These are phyloP conservation scores for Fraxinus pennsylvanica DNA, from an alignment of 257 asterid species.

Conservation along the genomic window DNA sequence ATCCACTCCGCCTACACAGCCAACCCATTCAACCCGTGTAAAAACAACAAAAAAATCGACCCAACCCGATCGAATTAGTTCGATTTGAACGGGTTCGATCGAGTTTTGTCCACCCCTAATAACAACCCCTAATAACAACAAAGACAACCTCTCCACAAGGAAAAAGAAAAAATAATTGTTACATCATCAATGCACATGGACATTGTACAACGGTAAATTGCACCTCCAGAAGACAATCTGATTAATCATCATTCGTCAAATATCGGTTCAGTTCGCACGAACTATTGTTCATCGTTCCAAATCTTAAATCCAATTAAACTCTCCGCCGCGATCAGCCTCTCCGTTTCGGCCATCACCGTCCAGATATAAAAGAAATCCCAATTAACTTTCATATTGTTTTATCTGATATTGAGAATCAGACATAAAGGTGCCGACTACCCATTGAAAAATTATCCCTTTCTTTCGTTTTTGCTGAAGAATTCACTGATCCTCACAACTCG, in stretches of 20 bases:
- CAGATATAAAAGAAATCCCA: constrained; percentile 9
- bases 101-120: too few relatives aligned
- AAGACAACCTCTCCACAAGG: too few relatives aligned
- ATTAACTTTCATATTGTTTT: neutral
- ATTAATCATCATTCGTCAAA: neutral
- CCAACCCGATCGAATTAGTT: too few relatives aligned
- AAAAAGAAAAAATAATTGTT: too few relatives aligned
- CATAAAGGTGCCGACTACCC: neutral
- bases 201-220: too few relatives aligned
- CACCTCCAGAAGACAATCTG: too few relatives aligned
- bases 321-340: neutral
- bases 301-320: neutral
- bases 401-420: neutral
- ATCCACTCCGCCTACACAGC: too few relatives aligned
- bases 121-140: too few relatives aligned
- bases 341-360: constrained; percentile 6
- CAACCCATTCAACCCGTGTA: too few relatives aligned
- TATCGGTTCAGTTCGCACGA: neutral
- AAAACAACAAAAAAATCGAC: too few relatives aligned
- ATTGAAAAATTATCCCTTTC: neutral
- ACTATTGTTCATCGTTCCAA: neutral
- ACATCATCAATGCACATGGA: too few relatives aligned
- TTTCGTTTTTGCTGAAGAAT: neutral
- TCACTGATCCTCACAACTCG: constrained; percentile 15
- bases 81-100: too few relatives aligned